Evolutionary conservation across 1,284 basidiomycete species (phyloP).

Genomic region (Stereum hirsutum): DNA sequence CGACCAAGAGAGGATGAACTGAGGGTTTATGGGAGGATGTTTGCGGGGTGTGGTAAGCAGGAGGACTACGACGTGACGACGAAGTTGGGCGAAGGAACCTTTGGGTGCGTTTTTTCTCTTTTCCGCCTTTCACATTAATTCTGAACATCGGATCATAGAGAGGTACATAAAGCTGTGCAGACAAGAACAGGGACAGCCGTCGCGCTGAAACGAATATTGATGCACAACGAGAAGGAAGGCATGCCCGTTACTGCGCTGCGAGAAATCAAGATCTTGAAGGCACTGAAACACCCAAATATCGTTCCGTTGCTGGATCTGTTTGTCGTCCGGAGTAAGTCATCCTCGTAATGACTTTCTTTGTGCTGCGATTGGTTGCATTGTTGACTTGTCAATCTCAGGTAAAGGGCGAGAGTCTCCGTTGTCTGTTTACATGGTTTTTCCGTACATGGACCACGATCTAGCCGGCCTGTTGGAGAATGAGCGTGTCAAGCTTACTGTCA

Average conservation of each 20-base stretch:
- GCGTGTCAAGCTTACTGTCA: constrained; percentile 70
- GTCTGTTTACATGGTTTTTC: constrained; percentile 97
- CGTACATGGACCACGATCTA: constrained; percentile 99
- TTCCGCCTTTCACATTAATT: constrained; percentile 1
- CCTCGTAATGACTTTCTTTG: neutral
- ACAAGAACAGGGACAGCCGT: constrained; percentile 55
- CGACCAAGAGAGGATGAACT: constrained; percentile 60
- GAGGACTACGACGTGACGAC: constrained; percentile 74
- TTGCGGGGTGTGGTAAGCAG: constrained; percentile 72
- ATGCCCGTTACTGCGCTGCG: constrained; percentile 95
- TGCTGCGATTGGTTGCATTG: no score
- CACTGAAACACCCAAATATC: constrained; percentile 78
- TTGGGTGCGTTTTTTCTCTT: constrained; percentile 52
- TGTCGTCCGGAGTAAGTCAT: constrained; percentile 53
- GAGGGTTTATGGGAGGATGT: constrained; percentile 53
- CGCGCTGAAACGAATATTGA: constrained; percentile 90
- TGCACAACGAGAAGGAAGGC: constrained; percentile 95
- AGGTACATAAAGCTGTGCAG: constrained; percentile 83
- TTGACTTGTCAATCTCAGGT: constrained; percentile 30
- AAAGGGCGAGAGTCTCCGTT: constrained; percentile 55
- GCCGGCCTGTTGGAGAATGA: constrained; percentile 91
- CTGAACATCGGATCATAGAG: constrained; percentile 33
- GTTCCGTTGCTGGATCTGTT: constrained; percentile 94
- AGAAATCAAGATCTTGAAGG: constrained; percentile 97
- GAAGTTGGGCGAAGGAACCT: constrained; percentile 92